Percentiles rank a stretch among this genome's conserved stretches.
Evolutionary conservation across 2,329 filamentous ascomycete genomes (phyloP).

Genomic region (Nannizziopsis arthrosporioides): DNA sequence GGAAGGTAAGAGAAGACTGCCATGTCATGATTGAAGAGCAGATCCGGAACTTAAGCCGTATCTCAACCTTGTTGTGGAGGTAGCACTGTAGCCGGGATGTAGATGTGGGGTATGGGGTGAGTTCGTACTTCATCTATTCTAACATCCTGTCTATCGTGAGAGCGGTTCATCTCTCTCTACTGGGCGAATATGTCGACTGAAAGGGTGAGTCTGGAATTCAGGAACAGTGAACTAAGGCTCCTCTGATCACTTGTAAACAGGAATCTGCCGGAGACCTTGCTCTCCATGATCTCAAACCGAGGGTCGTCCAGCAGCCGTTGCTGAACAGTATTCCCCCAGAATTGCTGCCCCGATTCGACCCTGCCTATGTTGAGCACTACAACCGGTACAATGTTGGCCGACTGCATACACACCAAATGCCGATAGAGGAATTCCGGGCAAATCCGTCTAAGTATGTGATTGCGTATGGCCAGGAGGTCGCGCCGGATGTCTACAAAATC

Average conservation of each 20-base stretch:
- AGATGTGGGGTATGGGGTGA: no score
- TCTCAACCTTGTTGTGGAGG: no score
- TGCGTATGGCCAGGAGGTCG: slow-evolving; percentile 29
- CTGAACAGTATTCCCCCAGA: slow-evolving; percentile 33
- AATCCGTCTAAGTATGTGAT: slow-evolving; percentile 31
- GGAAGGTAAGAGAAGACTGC: no score
- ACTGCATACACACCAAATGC: slow-evolving; percentile 33
- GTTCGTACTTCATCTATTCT: no score
- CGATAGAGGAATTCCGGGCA: slow-evolving; percentile 30
- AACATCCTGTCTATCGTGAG: no score
- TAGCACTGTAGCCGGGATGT: no score
- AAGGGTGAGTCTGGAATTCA: no score
- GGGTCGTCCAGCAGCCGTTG: slow-evolving; percentile 25
- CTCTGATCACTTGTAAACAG: not conserved
- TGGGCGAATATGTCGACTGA: no score
- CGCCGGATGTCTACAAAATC: slow-evolving; percentile 30
- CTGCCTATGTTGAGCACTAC: slow-evolving; percentile 33
- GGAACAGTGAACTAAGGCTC: no score
- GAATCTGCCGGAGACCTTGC: slow-evolving; percentile 14
- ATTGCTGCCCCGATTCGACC: slow-evolving; percentile 30
- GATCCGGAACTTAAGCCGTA: no score
- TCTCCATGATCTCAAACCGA: slow-evolving; percentile 21
- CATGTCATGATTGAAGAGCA: no score
- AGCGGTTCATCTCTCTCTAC: no score
- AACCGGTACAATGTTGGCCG: slow-evolving; percentile 34